phyloP scores from a whole-genome alignment of 257 asterid species.

The Plectranthus barbatus region DNA sequence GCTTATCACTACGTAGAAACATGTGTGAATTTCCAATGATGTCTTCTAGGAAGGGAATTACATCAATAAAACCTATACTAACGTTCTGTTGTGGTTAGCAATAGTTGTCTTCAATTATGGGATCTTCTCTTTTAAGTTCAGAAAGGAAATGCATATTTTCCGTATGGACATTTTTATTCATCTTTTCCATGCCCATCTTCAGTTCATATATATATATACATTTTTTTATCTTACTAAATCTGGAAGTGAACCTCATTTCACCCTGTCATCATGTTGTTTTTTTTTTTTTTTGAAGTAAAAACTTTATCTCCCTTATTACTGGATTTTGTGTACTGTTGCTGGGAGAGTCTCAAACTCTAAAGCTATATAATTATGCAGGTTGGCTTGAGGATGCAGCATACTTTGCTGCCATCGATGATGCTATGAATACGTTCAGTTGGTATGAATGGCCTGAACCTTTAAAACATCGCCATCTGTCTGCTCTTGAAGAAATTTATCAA shows the following conservation, averaged over 20 bases:
- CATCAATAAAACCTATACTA: not conserved
- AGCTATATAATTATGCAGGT: conserved; percentile 36
- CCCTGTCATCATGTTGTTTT: conserved; percentile 8
- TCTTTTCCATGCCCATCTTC: not conserved
- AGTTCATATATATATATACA: not conserved
- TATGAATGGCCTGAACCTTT: conserved; percentile 95
- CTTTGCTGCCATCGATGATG: conserved; percentile 92
- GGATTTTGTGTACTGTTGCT: conserved; percentile 1
- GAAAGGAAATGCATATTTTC: not conserved
- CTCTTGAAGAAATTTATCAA: conserved; percentile 84
- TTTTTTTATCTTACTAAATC: not conserved
- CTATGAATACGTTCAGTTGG: conserved; percentile 71
- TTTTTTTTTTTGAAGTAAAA: not conserved
- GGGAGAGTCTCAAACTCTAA: conserved; percentile 8
- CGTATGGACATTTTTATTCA: not conserved
- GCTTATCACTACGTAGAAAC: not conserved
- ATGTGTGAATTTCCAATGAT: too few relatives aligned
- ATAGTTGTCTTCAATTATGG: not conserved
- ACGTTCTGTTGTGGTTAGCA: not conserved
- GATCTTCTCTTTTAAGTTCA: conserved; percentile 6
- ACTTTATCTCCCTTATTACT: not conserved
- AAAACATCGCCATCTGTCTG: conserved; percentile 84
- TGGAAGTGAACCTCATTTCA: not conserved
- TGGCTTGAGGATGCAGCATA: conserved; percentile 99
- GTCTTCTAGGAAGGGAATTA: too few relatives aligned